Conservation (phyloP, 1,139 yeast species). For the Hansenula anomala region DNA sequence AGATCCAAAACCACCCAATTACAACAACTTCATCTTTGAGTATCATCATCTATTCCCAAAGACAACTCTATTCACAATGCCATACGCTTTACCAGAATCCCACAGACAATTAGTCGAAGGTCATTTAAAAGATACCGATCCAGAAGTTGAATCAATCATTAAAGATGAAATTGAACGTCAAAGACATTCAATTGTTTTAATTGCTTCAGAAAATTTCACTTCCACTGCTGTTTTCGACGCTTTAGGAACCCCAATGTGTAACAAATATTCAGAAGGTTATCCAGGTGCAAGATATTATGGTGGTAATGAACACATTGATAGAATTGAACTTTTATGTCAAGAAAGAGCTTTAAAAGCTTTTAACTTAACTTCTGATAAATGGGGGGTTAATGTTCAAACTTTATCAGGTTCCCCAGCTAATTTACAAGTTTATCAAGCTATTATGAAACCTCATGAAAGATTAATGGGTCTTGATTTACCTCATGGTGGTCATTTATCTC, state of each 20-base stretch:
- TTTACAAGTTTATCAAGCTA: conserved; percentile 91
- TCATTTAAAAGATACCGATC: conserved; percentile 71
- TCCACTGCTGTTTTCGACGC: conserved; percentile 96
- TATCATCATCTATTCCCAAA: too few relatives aligned
- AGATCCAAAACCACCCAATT: neutral
- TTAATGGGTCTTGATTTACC: conserved; percentile 97
- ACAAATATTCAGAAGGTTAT: conserved; percentile 83
- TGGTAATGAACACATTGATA: conserved; percentile 92
- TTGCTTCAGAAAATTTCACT: conserved; percentile 97
- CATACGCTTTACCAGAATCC: conserved; percentile 62
- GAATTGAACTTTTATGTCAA: conserved; percentile 88
- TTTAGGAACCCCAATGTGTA: conserved; percentile 94
- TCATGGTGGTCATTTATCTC: conserved; percentile 97
- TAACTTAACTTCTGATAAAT: conserved; percentile 68
- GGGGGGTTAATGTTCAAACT: conserved; percentile 98
- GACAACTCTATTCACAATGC: conserved; percentile 13
- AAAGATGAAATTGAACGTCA: conserved; percentile 90
- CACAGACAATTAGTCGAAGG: conserved; percentile 66
- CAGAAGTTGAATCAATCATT: conserved; percentile 78
- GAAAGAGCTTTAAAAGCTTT: conserved; percentile 90
- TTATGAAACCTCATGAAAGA: conserved; percentile 92
- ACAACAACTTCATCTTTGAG: neutral
- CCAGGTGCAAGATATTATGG: conserved; percentile 89
- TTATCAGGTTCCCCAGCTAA: conserved; percentile 97
- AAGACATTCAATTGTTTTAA: conserved; percentile 87